A percentile compares a stretch with the other conserved stretches of the same genome.
phyloP scores from a whole-genome alignment of 2,329 filamentous ascomycete species.

The Talaromyces funiculosus region DNA sequence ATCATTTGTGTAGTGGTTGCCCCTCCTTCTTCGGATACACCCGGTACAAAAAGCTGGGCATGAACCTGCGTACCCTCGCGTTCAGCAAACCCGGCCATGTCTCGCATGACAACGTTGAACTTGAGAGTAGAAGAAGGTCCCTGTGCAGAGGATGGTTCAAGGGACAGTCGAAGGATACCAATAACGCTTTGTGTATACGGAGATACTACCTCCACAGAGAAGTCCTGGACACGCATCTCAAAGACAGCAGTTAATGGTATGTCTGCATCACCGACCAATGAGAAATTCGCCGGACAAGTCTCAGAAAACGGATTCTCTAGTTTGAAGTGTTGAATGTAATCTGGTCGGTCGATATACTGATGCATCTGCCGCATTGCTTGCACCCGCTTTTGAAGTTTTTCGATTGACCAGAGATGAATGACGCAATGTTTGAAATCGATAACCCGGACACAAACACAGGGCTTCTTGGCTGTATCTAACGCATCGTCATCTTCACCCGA shows the following conservation, averaged over 20 bases:
- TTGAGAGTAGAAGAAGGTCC: constrained; percentile 89
- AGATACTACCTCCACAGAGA: constrained; percentile 81
- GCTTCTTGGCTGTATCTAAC: constrained; percentile 75
- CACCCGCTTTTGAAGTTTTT: constrained; percentile 83
- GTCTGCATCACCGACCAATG: constrained; percentile 85
- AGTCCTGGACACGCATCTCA: constrained; percentile 90
- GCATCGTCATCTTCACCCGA: constrained; percentile 78
- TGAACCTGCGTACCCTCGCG: constrained; percentile 93
- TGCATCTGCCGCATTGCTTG: constrained; percentile 94
- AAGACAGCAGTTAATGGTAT: constrained; percentile 91
- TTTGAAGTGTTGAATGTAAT: constrained; percentile 88
- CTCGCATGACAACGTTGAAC: constrained; percentile 98
- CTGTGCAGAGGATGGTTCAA: constrained; percentile 89
- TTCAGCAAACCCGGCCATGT: constrained; percentile 89
- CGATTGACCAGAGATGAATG: constrained; percentile 87
- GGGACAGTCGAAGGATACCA: constrained; percentile 80
- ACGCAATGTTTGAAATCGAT: constrained; percentile 84
- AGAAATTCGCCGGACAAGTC: constrained; percentile 84
- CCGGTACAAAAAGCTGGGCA: constrained; percentile 92
- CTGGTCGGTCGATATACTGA: constrained; percentile 90
- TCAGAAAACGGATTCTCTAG: constrained; percentile 92
- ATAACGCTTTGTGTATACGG: constrained; percentile 88
- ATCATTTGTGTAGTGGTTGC: constrained; percentile 96
- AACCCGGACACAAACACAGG: constrained; percentile 83
- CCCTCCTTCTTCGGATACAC: constrained; percentile 80